phyloP scores from a whole-genome alignment of 169 alveolate genomes.

The Plasmodium inui region DNA sequence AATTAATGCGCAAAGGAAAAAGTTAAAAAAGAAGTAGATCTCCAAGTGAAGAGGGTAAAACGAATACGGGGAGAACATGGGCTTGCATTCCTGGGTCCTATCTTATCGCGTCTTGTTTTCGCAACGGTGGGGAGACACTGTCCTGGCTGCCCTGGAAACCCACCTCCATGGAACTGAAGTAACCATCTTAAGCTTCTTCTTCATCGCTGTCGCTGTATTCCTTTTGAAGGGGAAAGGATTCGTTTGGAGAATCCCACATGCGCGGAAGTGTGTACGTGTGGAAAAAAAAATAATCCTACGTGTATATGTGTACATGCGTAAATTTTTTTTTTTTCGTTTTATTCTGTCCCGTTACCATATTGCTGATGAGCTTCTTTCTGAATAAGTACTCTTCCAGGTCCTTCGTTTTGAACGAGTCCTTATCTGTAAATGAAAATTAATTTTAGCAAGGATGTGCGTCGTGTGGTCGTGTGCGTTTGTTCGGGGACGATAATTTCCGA shows the following conservation, averaged over 20 bases:
- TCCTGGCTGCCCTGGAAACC: neutral
- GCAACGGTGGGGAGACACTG: neutral
- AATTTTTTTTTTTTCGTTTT: constrained; percentile 6
- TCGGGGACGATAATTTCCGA: neutral
- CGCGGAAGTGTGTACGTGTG: neutral
- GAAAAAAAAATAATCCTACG: neutral
- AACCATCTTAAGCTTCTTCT: constrained; percentile 26
- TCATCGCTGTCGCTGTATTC: constrained; percentile 49
- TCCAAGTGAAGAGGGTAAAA: neutral
- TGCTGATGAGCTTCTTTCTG: constrained; percentile 52
- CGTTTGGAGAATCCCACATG: neutral
- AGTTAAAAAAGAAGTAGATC: constrained; percentile 73
- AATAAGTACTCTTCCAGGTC: constrained; percentile 51
- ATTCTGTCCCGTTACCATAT: constrained; percentile 26
- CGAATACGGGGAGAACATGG: neutral
- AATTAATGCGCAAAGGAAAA: constrained; percentile 80
- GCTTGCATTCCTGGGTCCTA: neutral
- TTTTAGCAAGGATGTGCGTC: neutral
- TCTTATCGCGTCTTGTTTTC: neutral
- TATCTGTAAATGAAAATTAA: constrained; percentile 22
- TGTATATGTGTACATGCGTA: neutral
- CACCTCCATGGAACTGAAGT: neutral
- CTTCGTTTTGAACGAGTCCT: constrained; percentile 59
- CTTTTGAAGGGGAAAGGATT: constrained; percentile 24
- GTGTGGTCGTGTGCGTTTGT: neutral